Evolutionary conservation across 2,329 filamentous ascomycete species (phyloP), one percentile per base, ranked within the genome.

Genomic region (Pseudonectria buxi): DNA sequence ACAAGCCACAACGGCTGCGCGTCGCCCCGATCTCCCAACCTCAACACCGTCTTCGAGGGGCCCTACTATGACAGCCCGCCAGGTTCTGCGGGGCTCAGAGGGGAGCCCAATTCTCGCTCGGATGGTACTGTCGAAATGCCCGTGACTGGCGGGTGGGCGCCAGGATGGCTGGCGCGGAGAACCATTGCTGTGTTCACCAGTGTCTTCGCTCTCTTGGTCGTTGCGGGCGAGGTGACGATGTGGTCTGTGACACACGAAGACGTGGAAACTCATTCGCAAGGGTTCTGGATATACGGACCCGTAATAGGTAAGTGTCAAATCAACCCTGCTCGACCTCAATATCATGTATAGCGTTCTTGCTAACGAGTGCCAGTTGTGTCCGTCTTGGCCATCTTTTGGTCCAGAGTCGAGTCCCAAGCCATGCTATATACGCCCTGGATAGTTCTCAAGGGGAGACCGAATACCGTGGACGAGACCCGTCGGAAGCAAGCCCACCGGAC

Each of bases 361-460:
- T 43, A 14, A 38, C 34, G n/a, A 32, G 12, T 13, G 12, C 10
- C 10, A 55, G 53, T 50, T 16, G 43, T 45, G 24, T 52, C 52
- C n/a, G 10, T 54, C 3, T 25, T 54, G 28, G 41, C 45, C 12
- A 44, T 53, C 24, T 38, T 55, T 18, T 55, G 53, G 53, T 40
- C 40, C 3, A 40, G 53, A 33, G 51, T 55, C 24, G 53, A 56
- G 41, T 35, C 51, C 25, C 53, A 56, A 33, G 45, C 53, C 16
- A 28, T 51, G 16, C 44, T 52, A 4, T 56, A 53, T 24, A 54
- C 36, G 32, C 53, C 53, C 3, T 56, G 53, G 53, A 55, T 55
- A 15, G 36, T 51, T 18, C 53, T 56, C 37, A 39, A 54, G 16
- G 34, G 36, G 10, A 40, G 44, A 32, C 51, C 51, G 1, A 36